phyloP scores from a whole-genome alignment of 495 filamentous ascomycete genomes.

The Cercophora newfieldiana region DNA sequence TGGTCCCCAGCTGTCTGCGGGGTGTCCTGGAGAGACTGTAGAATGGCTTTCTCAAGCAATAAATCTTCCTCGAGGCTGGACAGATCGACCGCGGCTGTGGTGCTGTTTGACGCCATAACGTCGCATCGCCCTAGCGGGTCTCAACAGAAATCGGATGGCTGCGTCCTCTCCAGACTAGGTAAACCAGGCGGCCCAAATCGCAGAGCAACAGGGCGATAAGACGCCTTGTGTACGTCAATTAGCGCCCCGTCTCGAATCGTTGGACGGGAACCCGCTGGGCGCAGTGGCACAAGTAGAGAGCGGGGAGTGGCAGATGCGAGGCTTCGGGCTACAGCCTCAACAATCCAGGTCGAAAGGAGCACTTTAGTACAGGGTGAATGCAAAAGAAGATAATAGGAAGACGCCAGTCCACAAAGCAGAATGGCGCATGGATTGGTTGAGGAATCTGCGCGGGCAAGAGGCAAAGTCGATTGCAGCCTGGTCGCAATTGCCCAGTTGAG shows the following conservation, averaged over 20 bases:
- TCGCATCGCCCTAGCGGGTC: slow-evolving; percentile 5
- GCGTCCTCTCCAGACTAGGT: background rate
- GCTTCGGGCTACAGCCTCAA: background rate
- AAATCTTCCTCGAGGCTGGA: slow-evolving; percentile 8
- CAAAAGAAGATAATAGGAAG: background rate
- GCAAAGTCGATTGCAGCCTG: background rate
- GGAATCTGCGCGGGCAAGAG: background rate
- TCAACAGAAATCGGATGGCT: background rate
- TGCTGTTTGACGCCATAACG: background rate
- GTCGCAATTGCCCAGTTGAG: background rate
- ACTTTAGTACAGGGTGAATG: background rate
- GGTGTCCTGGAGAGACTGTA: slow-evolving; percentile 9
- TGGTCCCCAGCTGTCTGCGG: background rate
- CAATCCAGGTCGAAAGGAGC: background rate
- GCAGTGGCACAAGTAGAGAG: background rate
- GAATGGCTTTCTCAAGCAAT: background rate
- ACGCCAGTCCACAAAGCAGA: background rate
- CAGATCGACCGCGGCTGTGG: background rate
- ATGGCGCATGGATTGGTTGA: background rate
- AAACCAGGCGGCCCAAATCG: background rate
- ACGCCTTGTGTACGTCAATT: slow-evolving; percentile 1
- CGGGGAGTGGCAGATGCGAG: background rate
- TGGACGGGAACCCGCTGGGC: background rate
- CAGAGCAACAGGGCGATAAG: background rate
- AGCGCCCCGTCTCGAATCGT: background rate